phyloP scores from a whole-genome alignment of 179 eudicot species.

The Actinidia arguta region DNA sequence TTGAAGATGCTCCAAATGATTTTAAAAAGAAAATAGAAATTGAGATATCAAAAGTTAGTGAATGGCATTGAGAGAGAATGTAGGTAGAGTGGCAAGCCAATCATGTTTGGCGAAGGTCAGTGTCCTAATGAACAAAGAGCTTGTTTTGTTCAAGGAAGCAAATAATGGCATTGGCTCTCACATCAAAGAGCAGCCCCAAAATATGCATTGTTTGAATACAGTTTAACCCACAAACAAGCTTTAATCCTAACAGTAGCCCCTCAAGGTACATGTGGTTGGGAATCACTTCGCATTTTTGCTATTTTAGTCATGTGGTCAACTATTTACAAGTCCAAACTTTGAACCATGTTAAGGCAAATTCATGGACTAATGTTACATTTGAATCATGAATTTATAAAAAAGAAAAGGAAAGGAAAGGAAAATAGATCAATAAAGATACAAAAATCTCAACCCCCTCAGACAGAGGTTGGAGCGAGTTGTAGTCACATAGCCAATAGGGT shows the following conservation, averaged over 20 bases:
- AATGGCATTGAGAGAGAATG: background rate
- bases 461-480: too few relatives aligned
- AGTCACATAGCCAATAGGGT: too few relatives aligned
- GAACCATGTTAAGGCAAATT: background rate
- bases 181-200: background rate
- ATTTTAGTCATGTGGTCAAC: background rate
- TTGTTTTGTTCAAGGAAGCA: conserved; percentile 9
- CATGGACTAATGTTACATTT: too few relatives aligned
- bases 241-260: background rate
- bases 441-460: too few relatives aligned
- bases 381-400: too few relatives aligned
- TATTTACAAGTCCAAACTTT: background rate
- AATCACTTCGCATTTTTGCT: background rate
- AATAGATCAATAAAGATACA: too few relatives aligned
- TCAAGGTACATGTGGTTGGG: background rate
- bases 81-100: background rate
- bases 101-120: background rate
- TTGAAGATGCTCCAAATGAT: too few relatives aligned
- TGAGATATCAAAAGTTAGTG: background rate
- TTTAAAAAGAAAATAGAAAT: too few relatives aligned
- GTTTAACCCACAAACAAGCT: background rate
- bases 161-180: background rate
- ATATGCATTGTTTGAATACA: background rate
- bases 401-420: too few relatives aligned
- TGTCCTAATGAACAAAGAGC: background rate